phyloP scores from a whole-genome alignment of 495 filamentous ascomycete genomes.

The Aspergillus ellipticus region DNA sequence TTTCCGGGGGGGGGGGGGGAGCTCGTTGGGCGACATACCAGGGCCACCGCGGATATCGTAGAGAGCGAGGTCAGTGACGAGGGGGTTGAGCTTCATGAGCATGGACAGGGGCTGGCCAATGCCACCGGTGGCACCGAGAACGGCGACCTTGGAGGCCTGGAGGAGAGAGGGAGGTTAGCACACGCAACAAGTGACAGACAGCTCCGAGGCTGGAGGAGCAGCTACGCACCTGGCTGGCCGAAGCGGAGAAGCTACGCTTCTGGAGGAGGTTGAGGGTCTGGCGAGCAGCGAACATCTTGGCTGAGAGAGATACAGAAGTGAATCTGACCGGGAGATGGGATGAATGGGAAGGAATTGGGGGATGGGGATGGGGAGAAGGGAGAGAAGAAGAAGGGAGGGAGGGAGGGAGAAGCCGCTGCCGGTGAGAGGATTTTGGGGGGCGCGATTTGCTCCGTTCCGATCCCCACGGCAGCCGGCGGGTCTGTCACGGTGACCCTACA shows the following conservation, averaged over 20 bases:
- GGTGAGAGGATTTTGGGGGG: slow-evolving; percentile 22
- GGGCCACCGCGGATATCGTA: slow-evolving; percentile 96
- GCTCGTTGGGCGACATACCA: slow-evolving; percentile 55
- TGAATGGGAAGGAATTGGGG: slow-evolving; percentile 13
- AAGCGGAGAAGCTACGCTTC: slow-evolving; percentile 90
- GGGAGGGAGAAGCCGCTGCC: slow-evolving; percentile 19
- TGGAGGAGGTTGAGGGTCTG: slow-evolving; percentile 68
- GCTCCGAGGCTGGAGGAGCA: slow-evolving; percentile 12
- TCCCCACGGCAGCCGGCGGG: slow-evolving; percentile 12
- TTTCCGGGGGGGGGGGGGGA: neutral
- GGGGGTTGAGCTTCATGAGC: slow-evolving; percentile 95
- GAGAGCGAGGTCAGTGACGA: slow-evolving; percentile 85
- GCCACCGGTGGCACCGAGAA: slow-evolving; percentile 93
- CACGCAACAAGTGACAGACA: slow-evolving; percentile 14
- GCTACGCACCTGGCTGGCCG: slow-evolving; percentile 74
- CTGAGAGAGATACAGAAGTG: slow-evolving; percentile 13
- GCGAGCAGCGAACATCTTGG: slow-evolving; percentile 74
- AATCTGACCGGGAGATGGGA: slow-evolving; percentile 15
- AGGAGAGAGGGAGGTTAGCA: slow-evolving; percentile 33
- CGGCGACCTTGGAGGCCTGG: slow-evolving; percentile 93
- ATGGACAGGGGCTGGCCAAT: slow-evolving; percentile 98
- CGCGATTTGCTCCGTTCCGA: slow-evolving; percentile 18
- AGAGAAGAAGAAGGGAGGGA: slow-evolving; percentile 12
- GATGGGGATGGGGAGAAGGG: slow-evolving; percentile 12
- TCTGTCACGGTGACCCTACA: no score